These are phyloP conservation scores for Penicillium bovifimosum DNA, from an alignment of 495 filamentous ascomycete genomes.

Conservation along the genomic window DNA sequence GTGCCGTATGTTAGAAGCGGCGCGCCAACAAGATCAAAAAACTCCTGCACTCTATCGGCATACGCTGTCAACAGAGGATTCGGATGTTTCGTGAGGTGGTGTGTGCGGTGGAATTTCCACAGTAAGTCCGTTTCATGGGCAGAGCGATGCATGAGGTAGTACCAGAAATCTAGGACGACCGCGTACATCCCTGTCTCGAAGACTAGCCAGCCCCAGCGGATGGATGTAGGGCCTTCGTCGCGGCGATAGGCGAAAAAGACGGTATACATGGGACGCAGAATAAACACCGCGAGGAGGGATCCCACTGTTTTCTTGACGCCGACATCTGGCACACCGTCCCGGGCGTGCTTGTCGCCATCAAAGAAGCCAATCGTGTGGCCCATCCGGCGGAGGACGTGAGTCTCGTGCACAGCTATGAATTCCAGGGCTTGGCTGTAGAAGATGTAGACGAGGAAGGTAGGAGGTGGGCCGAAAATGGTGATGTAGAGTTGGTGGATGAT, in stretches of 20 bases:
- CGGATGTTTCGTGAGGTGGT: slow-evolving; percentile 39
- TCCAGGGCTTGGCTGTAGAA: slow-evolving; percentile 27
- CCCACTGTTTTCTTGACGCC: slow-evolving; percentile 28
- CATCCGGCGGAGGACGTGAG: slow-evolving; percentile 26
- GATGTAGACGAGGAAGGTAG: slow-evolving; percentile 19
- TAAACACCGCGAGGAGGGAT: slow-evolving; percentile 25
- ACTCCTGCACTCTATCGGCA: slow-evolving; percentile 35
- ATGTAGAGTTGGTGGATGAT: slow-evolving; percentile 28
- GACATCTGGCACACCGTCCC: slow-evolving; percentile 34
- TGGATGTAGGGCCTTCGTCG: slow-evolving; percentile 13
- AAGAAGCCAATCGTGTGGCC: slow-evolving; percentile 31
- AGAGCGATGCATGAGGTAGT: slow-evolving; percentile 36
- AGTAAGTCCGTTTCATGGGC: slow-evolving; percentile 31
- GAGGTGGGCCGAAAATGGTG: slow-evolving; percentile 21
- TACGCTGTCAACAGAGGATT: slow-evolving; percentile 33
- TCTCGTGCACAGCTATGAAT: slow-evolving; percentile 27
- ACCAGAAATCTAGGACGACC: slow-evolving; percentile 39
- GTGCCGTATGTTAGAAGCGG: slow-evolving; percentile 32
- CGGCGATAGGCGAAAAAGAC: slow-evolving; percentile 28
- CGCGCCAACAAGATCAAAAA: slow-evolving; percentile 34
- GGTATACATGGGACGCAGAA: slow-evolving; percentile 30
- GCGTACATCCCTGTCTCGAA: slow-evolving; percentile 32
- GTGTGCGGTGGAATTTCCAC: slow-evolving; percentile 39
- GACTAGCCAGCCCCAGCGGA: slow-evolving; percentile 26
- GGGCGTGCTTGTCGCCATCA: slow-evolving; percentile 36